Evolutionary conservation across 2,329 filamentous ascomycete species (phyloP).

Genomic region (Plectosphaerella plurivora): DNA sequence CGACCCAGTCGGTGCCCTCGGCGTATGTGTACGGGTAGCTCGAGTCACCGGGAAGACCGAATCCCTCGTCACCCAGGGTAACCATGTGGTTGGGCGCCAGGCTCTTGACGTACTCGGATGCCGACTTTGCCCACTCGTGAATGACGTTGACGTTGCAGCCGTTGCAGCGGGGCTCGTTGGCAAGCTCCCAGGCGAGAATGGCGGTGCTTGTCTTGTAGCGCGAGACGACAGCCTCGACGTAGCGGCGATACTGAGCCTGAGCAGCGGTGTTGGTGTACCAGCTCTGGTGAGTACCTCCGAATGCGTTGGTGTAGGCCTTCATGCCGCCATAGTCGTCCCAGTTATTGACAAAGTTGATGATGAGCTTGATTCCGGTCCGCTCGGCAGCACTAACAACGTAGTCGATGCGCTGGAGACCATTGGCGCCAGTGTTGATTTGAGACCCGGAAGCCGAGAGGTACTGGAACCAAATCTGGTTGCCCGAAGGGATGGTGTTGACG

Average conservation of each 20-base stretch:
- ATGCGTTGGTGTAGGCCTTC: constrained; percentile 52
- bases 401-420: constrained; percentile 58
- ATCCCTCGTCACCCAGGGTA: constrained; percentile 54
- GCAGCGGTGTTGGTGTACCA: constrained; percentile 54
- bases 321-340: constrained; percentile 67
- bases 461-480: constrained; percentile 44
- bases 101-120: constrained; percentile 59
- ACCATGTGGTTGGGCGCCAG: constrained; percentile 61
- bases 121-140: constrained; percentile 54
- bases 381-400: constrained; percentile 58
- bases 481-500: constrained; percentile 33
- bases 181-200: constrained; percentile 51
- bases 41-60: constrained; percentile 42
- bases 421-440: constrained; percentile 56
- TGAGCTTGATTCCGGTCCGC: constrained; percentile 55
- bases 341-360: constrained; percentile 64
- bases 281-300: constrained; percentile 45
- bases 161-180: constrained; percentile 55
- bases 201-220: constrained; percentile 42
- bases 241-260: constrained; percentile 51
- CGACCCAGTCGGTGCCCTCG: constrained; percentile 48
- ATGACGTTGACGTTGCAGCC: constrained; percentile 55
- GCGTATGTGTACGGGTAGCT: constrained; percentile 45
- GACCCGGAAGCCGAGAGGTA: constrained; percentile 41
- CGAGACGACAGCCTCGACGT: constrained; percentile 42